These are phyloP conservation scores for Albophoma yamanashiensis DNA, from an alignment of 2,329 filamentous ascomycete species.

Conservation along the genomic window DNA sequence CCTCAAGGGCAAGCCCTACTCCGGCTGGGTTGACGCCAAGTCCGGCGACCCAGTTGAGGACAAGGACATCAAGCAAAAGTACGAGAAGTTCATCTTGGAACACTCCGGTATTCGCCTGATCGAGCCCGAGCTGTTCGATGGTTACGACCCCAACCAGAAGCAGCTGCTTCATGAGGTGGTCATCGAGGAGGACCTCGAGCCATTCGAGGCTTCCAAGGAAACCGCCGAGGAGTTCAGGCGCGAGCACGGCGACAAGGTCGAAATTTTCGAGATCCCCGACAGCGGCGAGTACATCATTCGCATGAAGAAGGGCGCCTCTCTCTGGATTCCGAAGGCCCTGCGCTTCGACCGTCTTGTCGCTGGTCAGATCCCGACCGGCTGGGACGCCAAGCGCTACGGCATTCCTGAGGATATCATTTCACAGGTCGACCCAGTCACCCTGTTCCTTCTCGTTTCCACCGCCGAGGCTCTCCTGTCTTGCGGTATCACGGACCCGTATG, in stretches of 20 bases:
- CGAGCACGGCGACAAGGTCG: constrained; percentile 94
- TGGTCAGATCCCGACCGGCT: constrained; percentile 92
- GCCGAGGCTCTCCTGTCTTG: constrained; percentile 83
- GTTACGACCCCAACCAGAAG: constrained; percentile 98
- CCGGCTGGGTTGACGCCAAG: constrained; percentile 94
- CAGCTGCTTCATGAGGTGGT: constrained; percentile 96
- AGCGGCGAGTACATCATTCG: constrained; percentile 91
- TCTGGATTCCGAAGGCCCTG: constrained; percentile 94
- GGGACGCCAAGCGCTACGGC: constrained; percentile 94
- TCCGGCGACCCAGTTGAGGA: constrained; percentile 92
- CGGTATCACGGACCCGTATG: constrained; percentile 97
- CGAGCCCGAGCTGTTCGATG: constrained; percentile 91
- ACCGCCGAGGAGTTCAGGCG: constrained; percentile 95
- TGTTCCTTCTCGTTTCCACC: constrained; percentile 90
- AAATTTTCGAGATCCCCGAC: constrained; percentile 90
- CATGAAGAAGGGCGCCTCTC: constrained; percentile 86
- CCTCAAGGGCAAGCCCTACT: constrained; percentile 92
- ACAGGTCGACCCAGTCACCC: constrained; percentile 91
- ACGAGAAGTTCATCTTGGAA: constrained; percentile 92
- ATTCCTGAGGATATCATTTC: constrained; percentile 95
- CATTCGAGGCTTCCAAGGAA: constrained; percentile 95
- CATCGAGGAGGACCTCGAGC: constrained; percentile 92
- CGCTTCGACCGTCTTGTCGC: constrained; percentile 96
- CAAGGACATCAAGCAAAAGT: constrained; percentile 95
- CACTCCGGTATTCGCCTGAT: constrained; percentile 96